Percentiles rank a stretch among this genome's conserved stretches.
These are phyloP conservation scores for Coleophoma cylindrospora DNA, from an alignment of 2,329 filamentous ascomycete genomes.

Conservation along the genomic window DNA sequence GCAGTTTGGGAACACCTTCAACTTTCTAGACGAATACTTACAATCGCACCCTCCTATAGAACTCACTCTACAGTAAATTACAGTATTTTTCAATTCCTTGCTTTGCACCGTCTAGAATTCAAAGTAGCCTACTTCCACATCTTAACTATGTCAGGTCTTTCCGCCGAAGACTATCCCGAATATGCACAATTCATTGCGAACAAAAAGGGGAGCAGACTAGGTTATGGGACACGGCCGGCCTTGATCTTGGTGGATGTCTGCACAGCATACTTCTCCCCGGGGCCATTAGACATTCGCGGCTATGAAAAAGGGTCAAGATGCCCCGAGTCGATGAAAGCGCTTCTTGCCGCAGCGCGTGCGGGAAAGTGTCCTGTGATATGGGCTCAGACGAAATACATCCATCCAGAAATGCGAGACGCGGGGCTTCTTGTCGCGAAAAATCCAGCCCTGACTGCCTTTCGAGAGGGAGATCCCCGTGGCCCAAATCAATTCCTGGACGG, in stretches of 20 bases:
- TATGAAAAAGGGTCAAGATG: constrained; percentile 30
- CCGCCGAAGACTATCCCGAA: no score
- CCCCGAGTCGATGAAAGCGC: constrained; percentile 32
- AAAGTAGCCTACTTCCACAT: no score
- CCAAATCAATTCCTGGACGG: constrained; percentile 33
- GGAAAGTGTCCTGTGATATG: constrained; percentile 35
- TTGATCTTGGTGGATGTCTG: constrained; percentile 42
- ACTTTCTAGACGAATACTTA: no score
- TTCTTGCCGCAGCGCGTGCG: constrained; percentile 34
- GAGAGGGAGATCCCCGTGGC: constrained; percentile 31
- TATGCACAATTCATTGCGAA: no score
- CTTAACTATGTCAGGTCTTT: no score
- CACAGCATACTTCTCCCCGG: constrained; percentile 37
- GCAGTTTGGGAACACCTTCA: no score
- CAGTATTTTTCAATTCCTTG: no score
- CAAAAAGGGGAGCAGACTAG: no score
- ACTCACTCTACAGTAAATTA: no score
- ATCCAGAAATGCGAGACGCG: constrained; percentile 38
- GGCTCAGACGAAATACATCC: constrained; percentile 36
- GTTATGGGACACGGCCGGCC: constrained; percentile 29
- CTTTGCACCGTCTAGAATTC: no score
- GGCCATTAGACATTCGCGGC: constrained; percentile 32
- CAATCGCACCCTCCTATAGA: no score
- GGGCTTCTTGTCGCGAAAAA: constrained; percentile 38
- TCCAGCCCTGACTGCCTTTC: constrained; percentile 35